phyloP scores from a whole-genome alignment of 179 eudicot species.

The Beta lomatogona region DNA sequence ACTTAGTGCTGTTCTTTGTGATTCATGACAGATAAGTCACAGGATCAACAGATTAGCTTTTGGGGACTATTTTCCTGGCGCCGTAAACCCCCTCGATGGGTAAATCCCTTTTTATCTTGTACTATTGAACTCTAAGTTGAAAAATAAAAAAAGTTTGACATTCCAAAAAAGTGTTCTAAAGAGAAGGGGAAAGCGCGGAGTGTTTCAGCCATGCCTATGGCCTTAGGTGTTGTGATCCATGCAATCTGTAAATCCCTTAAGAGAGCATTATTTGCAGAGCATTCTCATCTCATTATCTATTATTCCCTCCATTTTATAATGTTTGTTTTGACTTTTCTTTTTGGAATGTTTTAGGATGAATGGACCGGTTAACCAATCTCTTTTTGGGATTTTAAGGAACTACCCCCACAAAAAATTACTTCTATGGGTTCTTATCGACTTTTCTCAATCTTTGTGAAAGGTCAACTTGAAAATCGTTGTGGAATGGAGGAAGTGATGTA shows the following conservation, averaged over 20 bases:
- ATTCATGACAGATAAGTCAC: conserved; percentile 71
- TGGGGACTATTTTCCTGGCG: conserved; percentile 84
- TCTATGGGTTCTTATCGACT: neutral
- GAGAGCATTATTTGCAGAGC: neutral
- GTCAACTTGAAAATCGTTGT: neutral
- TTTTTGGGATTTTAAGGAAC: neutral
- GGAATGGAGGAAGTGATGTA: neutral
- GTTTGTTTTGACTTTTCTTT: neutral
- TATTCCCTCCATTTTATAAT: neutral
- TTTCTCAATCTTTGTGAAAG: neutral
- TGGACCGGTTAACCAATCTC: neutral
- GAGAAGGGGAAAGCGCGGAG: neutral
- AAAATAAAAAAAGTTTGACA: neutral
- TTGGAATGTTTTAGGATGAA: neutral
- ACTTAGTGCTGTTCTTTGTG: conserved; percentile 20
- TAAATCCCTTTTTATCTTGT: conserved; percentile 33
- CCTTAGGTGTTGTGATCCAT: neutral
- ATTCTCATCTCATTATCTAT: neutral
- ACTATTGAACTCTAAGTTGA: neutral
- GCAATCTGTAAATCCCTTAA: neutral
- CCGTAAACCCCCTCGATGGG: conserved; percentile 85
- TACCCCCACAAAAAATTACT: neutral
- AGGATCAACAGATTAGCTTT: conserved; percentile 76
- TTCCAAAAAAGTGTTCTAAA: neutral
- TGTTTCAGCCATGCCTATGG: neutral